Conservation (phyloP, 257 asterid species). For the Solanum chiquidenum region DNA sequence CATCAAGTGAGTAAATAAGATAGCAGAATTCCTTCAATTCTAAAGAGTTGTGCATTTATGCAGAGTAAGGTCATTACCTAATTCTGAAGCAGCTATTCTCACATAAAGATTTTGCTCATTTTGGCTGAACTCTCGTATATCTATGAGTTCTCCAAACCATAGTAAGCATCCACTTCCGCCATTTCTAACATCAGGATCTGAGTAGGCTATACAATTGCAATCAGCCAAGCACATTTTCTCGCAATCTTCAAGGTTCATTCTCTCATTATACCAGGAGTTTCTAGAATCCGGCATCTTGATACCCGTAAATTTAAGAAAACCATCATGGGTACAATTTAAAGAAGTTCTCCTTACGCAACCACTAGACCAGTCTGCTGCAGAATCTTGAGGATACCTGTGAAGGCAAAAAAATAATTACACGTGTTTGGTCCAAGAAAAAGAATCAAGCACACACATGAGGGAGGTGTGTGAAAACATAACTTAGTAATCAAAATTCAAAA, state of each 20-base stretch:
- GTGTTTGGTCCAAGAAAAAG: not conserved
- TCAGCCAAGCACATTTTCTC: not conserved
- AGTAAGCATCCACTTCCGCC: conserved; percentile 12
- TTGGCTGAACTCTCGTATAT: conserved; percentile 2
- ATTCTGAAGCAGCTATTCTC: conserved; percentile 3
- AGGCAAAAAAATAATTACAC: not conserved
- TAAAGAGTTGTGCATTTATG: not conserved
- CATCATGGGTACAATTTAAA: conserved; percentile 16
- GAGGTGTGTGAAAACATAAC: not conserved
- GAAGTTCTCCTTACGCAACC: conserved; percentile 18
- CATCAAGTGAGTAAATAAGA: not conserved
- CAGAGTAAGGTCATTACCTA: not conserved
- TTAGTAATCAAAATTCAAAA: not conserved
- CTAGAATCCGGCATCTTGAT: conserved; percentile 19
- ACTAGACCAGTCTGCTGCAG: conserved; percentile 15
- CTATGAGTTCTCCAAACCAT: conserved; percentile 12
- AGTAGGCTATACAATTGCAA: conserved; percentile 12
- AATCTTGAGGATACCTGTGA: conserved; percentile 9
- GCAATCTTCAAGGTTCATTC: conserved; percentile 18
- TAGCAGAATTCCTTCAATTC: not conserved
- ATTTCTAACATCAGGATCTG: not conserved
- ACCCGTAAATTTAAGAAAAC: conserved; percentile 6
- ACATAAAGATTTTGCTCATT: not conserved
- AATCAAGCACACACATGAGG: not conserved
- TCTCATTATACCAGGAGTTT: conserved; percentile 2